A percentile compares a stretch with the other conserved stretches of the same genome.
Evolutionary conservation across 352 stramenopile species (phyloP).

Genomic region (Phytophthora litchii): DNA sequence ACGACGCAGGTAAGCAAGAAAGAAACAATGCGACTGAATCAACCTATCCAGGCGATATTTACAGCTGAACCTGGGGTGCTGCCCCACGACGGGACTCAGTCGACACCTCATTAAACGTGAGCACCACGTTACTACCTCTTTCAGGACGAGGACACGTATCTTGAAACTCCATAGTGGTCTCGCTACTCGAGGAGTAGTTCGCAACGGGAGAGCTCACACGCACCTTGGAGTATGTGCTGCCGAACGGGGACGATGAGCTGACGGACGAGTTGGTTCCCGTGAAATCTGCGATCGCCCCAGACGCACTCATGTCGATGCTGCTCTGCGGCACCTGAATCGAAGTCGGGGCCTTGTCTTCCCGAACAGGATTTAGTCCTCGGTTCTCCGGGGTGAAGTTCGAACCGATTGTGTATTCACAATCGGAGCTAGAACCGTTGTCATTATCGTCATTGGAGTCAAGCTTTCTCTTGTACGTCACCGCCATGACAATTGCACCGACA

Average conservation of each 20-base stretch:
- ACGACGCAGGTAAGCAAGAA: not conserved
- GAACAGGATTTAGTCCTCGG: slow-evolving; percentile 16
- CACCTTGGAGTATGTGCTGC: slow-evolving; percentile 18
- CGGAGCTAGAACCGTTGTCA: slow-evolving; percentile 11
- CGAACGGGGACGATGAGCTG: slow-evolving; percentile 30
- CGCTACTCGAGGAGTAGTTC: slow-evolving; percentile 24
- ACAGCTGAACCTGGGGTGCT: slow-evolving; percentile 38
- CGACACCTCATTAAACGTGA: slow-evolving; percentile 32
- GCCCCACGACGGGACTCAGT: slow-evolving; percentile 12
- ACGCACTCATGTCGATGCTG: slow-evolving; percentile 1
- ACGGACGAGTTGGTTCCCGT: slow-evolving; percentile 18
- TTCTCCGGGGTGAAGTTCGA: slow-evolving; percentile 36
- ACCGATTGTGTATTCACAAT: slow-evolving; percentile 37
- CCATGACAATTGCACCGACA: slow-evolving; percentile 42
- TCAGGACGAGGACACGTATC: slow-evolving; percentile 14
- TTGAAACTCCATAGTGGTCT: slow-evolving; percentile 40
- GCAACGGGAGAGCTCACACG: slow-evolving; percentile 39
- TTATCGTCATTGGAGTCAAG: slow-evolving; percentile 3
- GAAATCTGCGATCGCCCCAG: slow-evolving; percentile 27
- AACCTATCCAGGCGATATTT: slow-evolving; percentile 25
- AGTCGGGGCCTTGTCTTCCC: slow-evolving; percentile 10
- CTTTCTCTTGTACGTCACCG: slow-evolving; percentile 55
- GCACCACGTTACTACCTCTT: slow-evolving; percentile 30
- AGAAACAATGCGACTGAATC: not conserved
- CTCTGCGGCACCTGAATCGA: not conserved